Base-by-base conservation (phyloP, 805 yeast species). In the Isabelozyma rhagii region DNA sequence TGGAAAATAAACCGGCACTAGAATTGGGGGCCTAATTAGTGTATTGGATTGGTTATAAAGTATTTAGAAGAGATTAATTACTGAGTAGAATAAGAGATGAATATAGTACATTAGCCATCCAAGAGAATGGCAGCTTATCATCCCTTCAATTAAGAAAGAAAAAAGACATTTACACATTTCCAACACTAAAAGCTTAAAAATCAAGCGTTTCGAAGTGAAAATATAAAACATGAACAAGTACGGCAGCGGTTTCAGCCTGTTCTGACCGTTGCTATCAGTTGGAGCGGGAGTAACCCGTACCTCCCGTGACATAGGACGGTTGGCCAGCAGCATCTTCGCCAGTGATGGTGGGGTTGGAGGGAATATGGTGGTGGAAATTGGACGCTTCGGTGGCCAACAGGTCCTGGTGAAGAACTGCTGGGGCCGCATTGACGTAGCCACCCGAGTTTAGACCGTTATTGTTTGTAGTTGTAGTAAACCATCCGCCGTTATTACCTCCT, bases 401-500 rank as follows among this genome's bases (percentile, higher is more conserved):
- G 10, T 31, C 41, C 9, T 39, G 41, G 14, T 15, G 3, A 8
- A 39, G 10, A 39, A 15, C 18, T 10, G 28, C 15, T 5, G 25
- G 43, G 9, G 43, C 43, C 5, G 43, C 8, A 41, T n/a, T 41
- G 15, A 41, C 18, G 7, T 15, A 15, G 3, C 28, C 28, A 17
- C 43, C 43, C 4, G 43, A 41, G 14, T 14, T 39, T n/a, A 17
- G 10, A 5, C 41, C 21, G 21, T 39, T 14, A 13, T 39, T 39
- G 9, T 28, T 28, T 29, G 39, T 17, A 11, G 48, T 41, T 13
- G 48, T 46, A 8, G 48, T 46, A 41, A 46, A 46, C 48, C 48
- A 46, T 13, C 48, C 48, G 25, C 44, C 47, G 27, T 42, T 39
- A 18, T 14, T 18, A 45, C 43, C 29, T 36, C 46, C 29, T 36